A percentile compares a stretch with the other conserved stretches of the same genome.
Conservation (phyloP, 1,139 yeast genomes). For the Saccharomyces hybrid region DNA sequence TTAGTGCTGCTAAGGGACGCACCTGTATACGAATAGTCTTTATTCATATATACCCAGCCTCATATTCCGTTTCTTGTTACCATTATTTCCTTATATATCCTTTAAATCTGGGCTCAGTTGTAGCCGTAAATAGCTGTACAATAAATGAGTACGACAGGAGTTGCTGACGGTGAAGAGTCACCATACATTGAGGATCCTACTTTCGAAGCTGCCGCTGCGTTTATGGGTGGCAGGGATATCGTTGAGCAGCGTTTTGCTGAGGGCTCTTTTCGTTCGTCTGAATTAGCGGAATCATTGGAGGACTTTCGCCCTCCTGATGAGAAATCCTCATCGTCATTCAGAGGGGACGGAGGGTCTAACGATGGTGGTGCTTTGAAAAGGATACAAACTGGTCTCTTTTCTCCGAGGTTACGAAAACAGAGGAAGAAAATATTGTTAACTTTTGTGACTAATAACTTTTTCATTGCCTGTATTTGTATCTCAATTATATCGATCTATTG, state of each 20-base stretch:
- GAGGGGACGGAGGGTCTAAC: neutral
- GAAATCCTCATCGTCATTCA: neutral
- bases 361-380: neutral
- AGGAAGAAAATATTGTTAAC: constrained; percentile 9
- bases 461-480: constrained; percentile 4
- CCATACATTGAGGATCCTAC: neutral
- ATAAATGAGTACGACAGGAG: neutral
- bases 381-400: constrained; percentile 4
- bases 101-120: neutral
- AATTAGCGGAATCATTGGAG: neutral
- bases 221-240: neutral
- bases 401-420: constrained; percentile 10
- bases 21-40: neutral
- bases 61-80: neutral
- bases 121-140: neutral
- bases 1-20: neutral
- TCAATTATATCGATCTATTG: constrained; percentile 5
- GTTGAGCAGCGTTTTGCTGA: neutral
- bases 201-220: neutral
- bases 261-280: neutral
- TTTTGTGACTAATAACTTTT: constrained; percentile 8
- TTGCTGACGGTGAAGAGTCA: neutral
- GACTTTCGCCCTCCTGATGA: neutral
- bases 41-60: neutral
- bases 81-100: neutral